Evolutionary conservation across 345 rosid species (phyloP).

Genomic region (Cardamine occulta): DNA sequence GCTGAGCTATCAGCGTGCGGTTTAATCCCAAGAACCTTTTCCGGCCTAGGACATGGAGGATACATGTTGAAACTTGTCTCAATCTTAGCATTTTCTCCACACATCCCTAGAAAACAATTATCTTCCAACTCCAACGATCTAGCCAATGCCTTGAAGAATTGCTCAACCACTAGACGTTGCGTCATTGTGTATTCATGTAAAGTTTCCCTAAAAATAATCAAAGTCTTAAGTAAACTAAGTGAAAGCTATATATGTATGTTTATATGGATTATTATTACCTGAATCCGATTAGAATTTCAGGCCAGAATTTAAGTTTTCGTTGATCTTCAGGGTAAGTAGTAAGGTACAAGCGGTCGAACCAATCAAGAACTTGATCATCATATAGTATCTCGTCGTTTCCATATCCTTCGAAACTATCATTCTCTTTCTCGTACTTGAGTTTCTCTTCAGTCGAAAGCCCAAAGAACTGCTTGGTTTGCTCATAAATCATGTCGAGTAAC

Average conservation of each 20-base stretch:
- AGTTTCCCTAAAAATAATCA: conserved; percentile 40
- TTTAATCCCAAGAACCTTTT: conserved; percentile 55
- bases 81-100: conserved; percentile 47
- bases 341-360: conserved; percentile 71
- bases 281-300: conserved; percentile 54
- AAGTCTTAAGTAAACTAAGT: background rate
- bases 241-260: background rate
- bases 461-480: conserved; percentile 57
- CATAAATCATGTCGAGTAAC: conserved; percentile 54
- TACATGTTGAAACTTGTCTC: conserved; percentile 60
- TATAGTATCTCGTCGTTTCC: conserved; percentile 68
- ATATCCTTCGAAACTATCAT: conserved; percentile 61
- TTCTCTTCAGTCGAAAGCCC: conserved; percentile 61
- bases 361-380: conserved; percentile 67
- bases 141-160: conserved; percentile 56
- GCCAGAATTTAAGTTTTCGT: conserved; percentile 59
- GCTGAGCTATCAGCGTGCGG: conserved; percentile 68
- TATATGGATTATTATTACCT: conserved; percentile 41
- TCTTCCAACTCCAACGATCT: conserved; percentile 55
- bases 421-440: conserved; percentile 55
- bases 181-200: conserved; percentile 47
- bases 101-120: conserved; percentile 51
- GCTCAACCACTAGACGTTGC: conserved; percentile 28
- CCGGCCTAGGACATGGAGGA: conserved; percentile 68
- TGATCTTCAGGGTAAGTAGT: conserved; percentile 51